Evolutionary conservation across 345 rosid species (phyloP).

Genomic region (Gynandropsis gynandra): DNA sequence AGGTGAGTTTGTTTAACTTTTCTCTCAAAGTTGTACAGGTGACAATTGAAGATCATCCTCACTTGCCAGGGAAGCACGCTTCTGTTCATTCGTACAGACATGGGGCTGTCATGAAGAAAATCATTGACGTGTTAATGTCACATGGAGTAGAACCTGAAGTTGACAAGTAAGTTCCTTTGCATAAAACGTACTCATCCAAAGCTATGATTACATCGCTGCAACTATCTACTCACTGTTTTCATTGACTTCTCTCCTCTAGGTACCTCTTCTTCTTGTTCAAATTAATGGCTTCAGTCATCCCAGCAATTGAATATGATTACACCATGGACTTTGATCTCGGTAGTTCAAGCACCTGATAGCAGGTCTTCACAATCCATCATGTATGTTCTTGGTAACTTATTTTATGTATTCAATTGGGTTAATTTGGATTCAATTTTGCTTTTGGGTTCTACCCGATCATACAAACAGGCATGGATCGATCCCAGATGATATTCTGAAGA

Average conservation of each 20-base stretch:
- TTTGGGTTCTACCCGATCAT: no score
- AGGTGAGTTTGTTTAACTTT: no score
- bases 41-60: conserved; percentile 97
- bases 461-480: no score
- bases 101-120: conserved; percentile 99
- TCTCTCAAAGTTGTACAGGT: conserved; percentile 37
- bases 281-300: conserved; percentile 76
- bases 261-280: conserved; percentile 78
- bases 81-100: conserved; percentile 98
- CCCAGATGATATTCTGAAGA: no score
- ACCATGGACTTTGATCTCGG: conserved; percentile 89
- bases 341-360: conserved; percentile 51
- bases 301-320: conserved; percentile 78
- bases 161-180: conserved; percentile 52
- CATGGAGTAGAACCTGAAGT: conserved; percentile 99
- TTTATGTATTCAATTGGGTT: no score
- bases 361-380: conserved; percentile 18
- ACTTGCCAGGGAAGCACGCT: conserved; percentile 96
- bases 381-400: no score
- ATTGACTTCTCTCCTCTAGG: conserved; percentile 34
- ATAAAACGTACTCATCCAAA: no score
- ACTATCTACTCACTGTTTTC: not conserved
- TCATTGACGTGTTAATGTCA: conserved; percentile 90
- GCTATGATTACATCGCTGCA: not conserved
- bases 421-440: no score